A percentile compares a stretch with the other conserved stretches of the same genome.
phyloP scores from a whole-genome alignment of 371 early-diverging fungal genomes.

The Polyrhizophydium stewartii region DNA sequence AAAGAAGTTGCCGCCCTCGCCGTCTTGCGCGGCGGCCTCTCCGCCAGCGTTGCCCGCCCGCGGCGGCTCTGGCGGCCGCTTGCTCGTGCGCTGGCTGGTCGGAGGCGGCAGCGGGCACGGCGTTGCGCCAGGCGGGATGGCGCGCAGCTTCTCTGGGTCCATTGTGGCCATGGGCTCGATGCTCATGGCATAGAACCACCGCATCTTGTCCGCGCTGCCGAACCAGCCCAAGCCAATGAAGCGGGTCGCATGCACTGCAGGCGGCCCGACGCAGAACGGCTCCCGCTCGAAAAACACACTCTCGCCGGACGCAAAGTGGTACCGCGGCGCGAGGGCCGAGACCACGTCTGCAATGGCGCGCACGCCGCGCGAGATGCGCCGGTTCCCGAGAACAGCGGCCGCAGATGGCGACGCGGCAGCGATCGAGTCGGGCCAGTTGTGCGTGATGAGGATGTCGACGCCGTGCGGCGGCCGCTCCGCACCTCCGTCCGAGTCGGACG shows the following conservation, averaged over 20 bases:
- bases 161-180: constrained; percentile 60
- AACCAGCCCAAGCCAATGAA: constrained; percentile 80
- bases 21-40: too few species aligned
- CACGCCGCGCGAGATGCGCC: background rate
- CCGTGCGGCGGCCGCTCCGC: background rate
- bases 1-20: too few species aligned
- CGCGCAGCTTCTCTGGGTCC: constrained; percentile 30
- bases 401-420: background rate
- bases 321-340: constrained; percentile 62
- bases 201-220: constrained; percentile 51
- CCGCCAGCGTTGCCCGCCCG: too few species aligned
- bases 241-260: constrained; percentile 65
- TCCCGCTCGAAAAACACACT: constrained; percentile 73
- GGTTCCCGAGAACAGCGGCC: background rate
- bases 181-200: constrained; percentile 94
- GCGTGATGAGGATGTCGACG: background rate
- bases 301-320: constrained; percentile 70
- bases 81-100: constrained; percentile 9
- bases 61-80: too few species aligned
- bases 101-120: constrained; percentile 50
- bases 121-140: constrained; percentile 54
- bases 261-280: constrained; percentile 65
- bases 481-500: too few species aligned
- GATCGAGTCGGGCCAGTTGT: background rate
- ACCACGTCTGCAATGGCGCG: constrained; percentile 33